Evolutionary conservation across 352 stramenopile species (phyloP).

Genomic region (Albugo laibachii): DNA sequence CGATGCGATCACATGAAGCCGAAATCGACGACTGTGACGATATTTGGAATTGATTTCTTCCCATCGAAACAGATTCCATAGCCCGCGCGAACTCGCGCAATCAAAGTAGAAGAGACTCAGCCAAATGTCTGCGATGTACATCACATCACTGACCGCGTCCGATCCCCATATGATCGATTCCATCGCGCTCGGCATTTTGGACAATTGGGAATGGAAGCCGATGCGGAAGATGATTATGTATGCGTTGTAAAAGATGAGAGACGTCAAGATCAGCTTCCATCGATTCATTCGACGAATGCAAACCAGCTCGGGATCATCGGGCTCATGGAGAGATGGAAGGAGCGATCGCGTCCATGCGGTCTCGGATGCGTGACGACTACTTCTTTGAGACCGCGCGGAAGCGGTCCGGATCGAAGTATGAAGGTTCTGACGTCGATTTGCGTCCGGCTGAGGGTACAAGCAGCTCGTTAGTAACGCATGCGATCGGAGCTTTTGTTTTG

Average conservation of each 20-base stretch:
- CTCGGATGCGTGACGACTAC: constrained; percentile 1
- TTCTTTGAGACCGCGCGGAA: neutral
- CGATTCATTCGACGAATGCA: neutral
- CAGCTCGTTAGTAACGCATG: constrained; percentile 24
- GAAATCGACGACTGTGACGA: constrained; percentile 19
- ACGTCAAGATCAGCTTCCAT: constrained; percentile 30
- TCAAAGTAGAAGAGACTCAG: constrained; percentile 46
- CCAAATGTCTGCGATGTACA: constrained; percentile 42
- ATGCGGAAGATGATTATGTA: constrained; percentile 47
- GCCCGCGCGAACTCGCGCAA: constrained; percentile 11
- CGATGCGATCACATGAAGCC: constrained; percentile 34
- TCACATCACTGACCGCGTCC: constrained; percentile 28
- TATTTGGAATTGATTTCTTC: constrained; percentile 1
- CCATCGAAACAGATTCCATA: constrained; percentile 18
- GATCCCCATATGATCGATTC: constrained; percentile 10
- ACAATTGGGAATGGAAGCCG: constrained; percentile 30
- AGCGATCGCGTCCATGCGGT: neutral
- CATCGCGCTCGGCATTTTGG: neutral
- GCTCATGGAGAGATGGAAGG: constrained; percentile 3
- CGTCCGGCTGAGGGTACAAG: constrained; percentile 36
- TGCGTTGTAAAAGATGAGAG: constrained; percentile 48
- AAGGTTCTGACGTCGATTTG: neutral
- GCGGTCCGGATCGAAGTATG: neutral
- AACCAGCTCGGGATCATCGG: constrained; percentile 6
- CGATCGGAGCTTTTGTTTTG: constrained; percentile 11